A percentile compares a stretch with the other conserved stretches of the same genome.
Evolutionary conservation across 371 early-diverging fungal species (phyloP).

Genomic region (Conidiobolus incongruus): DNA sequence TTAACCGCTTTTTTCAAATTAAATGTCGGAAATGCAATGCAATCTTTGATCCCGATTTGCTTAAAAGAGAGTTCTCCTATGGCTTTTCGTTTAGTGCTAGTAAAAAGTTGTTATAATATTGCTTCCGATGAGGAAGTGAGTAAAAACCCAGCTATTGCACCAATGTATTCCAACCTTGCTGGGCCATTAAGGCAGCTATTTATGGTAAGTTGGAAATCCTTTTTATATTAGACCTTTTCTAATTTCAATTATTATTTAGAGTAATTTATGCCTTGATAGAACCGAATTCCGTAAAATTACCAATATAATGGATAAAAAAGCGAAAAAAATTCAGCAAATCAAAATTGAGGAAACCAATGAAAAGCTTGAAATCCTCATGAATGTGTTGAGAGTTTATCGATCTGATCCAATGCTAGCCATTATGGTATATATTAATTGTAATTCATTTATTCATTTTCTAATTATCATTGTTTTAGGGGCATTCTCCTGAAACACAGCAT

Average conservation of each 20-base stretch:
- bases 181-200: slow-evolving; percentile 42
- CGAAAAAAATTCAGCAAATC: slow-evolving; percentile 8
- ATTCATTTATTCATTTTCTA: background rate
- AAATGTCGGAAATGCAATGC: slow-evolving; percentile 39
- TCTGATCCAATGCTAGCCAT: slow-evolving; percentile 48
- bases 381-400: slow-evolving; percentile 47
- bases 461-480: background rate
- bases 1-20: slow-evolving; percentile 49
- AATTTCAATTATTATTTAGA: no score
- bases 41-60: slow-evolving; percentile 38
- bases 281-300: slow-evolving; percentile 3
- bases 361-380: slow-evolving; percentile 43
- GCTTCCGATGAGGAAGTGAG: slow-evolving; percentile 39
- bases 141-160: slow-evolving; percentile 48
- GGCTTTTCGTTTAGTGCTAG: slow-evolving; percentile 45
- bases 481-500: slow-evolving; percentile 12
- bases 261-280: slow-evolving; percentile 19
- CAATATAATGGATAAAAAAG: slow-evolving; percentile 7
- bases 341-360: slow-evolving; percentile 27
- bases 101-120: slow-evolving; percentile 46
- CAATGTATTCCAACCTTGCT: slow-evolving; percentile 36
- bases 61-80: slow-evolving; percentile 38
- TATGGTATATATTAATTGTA: slow-evolving; percentile 17
- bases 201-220: no score
- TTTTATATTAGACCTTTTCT: no score